phyloP scores from a whole-genome alignment of 75 land plant species.

The Chamaecyparis obtusa region DNA sequence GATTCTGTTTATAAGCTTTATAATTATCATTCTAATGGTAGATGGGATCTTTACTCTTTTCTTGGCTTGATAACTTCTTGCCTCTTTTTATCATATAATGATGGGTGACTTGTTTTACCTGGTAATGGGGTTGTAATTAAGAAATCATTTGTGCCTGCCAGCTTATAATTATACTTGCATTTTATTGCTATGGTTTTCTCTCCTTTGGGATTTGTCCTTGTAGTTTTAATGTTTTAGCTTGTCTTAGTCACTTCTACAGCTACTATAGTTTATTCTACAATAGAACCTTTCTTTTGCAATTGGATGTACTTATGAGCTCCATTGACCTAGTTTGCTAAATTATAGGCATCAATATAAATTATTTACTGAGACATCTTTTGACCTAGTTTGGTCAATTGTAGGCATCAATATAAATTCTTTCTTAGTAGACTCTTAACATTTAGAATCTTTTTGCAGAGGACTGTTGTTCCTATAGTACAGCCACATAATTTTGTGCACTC shows the following conservation, averaged over 20 bases:
- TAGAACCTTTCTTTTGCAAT: neutral
- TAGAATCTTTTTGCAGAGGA: slow-evolving; percentile 60
- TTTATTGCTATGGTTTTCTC: neutral
- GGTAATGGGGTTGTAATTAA: neutral
- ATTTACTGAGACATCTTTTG: neutral
- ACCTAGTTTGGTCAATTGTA: neutral
- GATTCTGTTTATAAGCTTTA: neutral
- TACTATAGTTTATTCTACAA: neutral
- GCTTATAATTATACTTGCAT: neutral
- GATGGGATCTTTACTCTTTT: neutral
- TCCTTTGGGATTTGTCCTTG: neutral
- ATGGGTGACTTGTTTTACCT: neutral
- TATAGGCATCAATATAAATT: neutral
- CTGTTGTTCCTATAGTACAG: slow-evolving; percentile 69
- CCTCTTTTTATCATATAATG: neutral
- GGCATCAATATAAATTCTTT: neutral
- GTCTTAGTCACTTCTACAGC: neutral
- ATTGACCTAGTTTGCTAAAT: neutral
- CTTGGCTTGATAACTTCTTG: neutral
- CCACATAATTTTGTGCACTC: slow-evolving; percentile 87
- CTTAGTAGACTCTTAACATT: neutral
- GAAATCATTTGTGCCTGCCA: neutral
- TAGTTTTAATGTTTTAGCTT: neutral
- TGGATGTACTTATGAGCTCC: neutral
- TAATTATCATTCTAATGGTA: no score